These are phyloP conservation scores for Quercus berberidifolia DNA, from an alignment of 306 rosid species.

Conservation along the genomic window DNA sequence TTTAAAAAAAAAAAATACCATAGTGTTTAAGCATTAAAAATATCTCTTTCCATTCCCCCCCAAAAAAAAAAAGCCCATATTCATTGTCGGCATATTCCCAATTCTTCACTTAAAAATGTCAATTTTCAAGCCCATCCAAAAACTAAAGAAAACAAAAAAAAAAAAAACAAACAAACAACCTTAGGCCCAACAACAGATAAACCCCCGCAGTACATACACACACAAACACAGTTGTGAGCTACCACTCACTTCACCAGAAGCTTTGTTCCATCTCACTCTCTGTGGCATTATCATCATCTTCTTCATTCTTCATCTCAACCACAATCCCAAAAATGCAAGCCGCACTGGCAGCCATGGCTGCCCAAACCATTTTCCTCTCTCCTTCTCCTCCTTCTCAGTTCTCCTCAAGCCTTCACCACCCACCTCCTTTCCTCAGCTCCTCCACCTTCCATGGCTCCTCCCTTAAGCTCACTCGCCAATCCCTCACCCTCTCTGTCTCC, in stretches of 20 bases:
- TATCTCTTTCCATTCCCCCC: too few species aligned
- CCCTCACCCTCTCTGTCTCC: constrained; percentile 28
- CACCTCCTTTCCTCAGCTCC: constrained; percentile 16
- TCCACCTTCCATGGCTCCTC: constrained; percentile 63
- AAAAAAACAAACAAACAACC: too few species aligned
- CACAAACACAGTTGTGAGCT: neutral
- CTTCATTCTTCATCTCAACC: neutral
- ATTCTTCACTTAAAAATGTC: too few species aligned
- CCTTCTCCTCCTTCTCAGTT: constrained; percentile 15
- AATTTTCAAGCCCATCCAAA: too few species aligned
- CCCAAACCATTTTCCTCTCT: constrained; percentile 38
- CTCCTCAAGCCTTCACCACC: constrained; percentile 13
- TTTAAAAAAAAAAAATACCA: too few species aligned
- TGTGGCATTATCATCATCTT: too few species aligned
- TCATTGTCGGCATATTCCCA: too few species aligned
- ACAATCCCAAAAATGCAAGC: constrained; percentile 39
- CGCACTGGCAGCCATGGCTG: constrained; percentile 56
- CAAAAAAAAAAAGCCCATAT: too few species aligned
- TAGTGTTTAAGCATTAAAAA: too few species aligned
- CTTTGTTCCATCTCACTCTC: neutral
- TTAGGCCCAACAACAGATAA: too few species aligned
- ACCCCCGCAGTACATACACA: too few species aligned
- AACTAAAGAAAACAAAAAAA: too few species aligned
- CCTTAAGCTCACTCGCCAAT: constrained; percentile 39
- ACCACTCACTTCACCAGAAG: neutral